Evolutionary conservation across 208 protist genomes (phyloP).

Genomic region (Sergeia podlipaevii): DNA sequence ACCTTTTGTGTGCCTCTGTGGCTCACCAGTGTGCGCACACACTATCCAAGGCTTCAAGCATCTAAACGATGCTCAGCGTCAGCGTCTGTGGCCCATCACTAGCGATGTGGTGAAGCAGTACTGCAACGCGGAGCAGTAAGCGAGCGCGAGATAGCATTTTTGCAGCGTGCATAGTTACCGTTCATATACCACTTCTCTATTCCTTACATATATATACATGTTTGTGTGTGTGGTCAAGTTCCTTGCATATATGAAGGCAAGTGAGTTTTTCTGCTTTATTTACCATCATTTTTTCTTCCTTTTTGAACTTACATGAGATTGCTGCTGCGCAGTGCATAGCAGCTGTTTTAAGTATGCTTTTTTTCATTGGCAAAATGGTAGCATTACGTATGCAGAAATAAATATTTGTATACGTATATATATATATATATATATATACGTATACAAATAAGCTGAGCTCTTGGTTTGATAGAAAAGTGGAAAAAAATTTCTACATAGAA

Average conservation of each 20-base stretch:
- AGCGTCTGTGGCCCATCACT: slow-evolving; percentile 73
- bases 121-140: slow-evolving; percentile 8
- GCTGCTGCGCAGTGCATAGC: no score
- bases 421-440: no score
- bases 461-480: no score
- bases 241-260: no score
- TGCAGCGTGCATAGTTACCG: no score
- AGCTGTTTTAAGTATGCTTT: no score
- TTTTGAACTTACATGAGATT: slow-evolving; percentile 6
- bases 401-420: no score
- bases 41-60: slow-evolving; percentile 70
- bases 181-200: background rate
- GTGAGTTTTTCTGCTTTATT: slow-evolving; percentile 6
- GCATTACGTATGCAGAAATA: no score
- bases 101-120: slow-evolving; percentile 49
- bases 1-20: slow-evolving; percentile 83
- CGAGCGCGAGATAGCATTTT: background rate
- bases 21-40: slow-evolving; percentile 46
- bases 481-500: no score
- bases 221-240: background rate
- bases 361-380: background rate
- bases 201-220: background rate
- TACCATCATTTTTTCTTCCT: slow-evolving; percentile 13
- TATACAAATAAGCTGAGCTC: no score
- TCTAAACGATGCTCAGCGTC: slow-evolving; percentile 49